phyloP scores from a whole-genome alignment of 768 basidiomycete species.

The Fomitopsis pulvina region DNA sequence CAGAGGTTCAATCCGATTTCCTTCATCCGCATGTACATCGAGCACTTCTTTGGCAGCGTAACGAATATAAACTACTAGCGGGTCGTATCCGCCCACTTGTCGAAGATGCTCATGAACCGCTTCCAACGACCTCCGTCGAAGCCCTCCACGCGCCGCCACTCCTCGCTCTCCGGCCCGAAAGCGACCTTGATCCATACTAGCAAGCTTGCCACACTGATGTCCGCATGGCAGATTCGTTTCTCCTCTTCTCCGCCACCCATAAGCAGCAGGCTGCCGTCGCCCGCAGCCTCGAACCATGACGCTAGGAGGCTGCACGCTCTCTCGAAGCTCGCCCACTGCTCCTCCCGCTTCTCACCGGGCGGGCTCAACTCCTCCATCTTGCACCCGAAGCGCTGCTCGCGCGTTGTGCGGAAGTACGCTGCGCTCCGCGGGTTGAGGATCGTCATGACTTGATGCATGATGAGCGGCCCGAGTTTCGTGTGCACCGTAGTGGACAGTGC shows the following conservation, averaged over 20 bases:
- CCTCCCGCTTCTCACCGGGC: conserved; percentile 8
- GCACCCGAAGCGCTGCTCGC: conserved; percentile 25
- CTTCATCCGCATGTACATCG: too few species aligned
- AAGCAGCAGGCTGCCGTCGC: conserved; percentile 23
- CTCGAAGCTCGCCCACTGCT: neutral
- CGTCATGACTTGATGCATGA: conserved; percentile 12
- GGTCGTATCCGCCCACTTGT: conserved; percentile 16
- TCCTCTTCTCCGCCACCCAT: conserved; percentile 13
- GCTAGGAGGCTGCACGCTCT: neutral
- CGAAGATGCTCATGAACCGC: conserved; percentile 23
- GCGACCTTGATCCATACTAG: conserved; percentile 29
- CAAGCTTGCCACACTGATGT: conserved; percentile 26
- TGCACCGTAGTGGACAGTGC: neutral
- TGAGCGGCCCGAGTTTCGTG: neutral
- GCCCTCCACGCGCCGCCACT: conserved; percentile 26
- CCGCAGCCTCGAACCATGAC: conserved; percentile 15
- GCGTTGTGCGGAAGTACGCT: conserved; percentile 27
- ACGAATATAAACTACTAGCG: too few species aligned
- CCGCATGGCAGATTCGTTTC: conserved; percentile 27
- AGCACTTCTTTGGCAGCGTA: too few species aligned
- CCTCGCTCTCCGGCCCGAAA: conserved; percentile 20
- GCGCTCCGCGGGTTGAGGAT: conserved; percentile 7
- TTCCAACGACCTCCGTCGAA: conserved; percentile 37
- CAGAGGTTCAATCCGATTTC: too few species aligned
- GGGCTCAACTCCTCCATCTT: conserved; percentile 29